Conservation (phyloP, 306 rosid genomes). For the Castanea sativa region DNA sequence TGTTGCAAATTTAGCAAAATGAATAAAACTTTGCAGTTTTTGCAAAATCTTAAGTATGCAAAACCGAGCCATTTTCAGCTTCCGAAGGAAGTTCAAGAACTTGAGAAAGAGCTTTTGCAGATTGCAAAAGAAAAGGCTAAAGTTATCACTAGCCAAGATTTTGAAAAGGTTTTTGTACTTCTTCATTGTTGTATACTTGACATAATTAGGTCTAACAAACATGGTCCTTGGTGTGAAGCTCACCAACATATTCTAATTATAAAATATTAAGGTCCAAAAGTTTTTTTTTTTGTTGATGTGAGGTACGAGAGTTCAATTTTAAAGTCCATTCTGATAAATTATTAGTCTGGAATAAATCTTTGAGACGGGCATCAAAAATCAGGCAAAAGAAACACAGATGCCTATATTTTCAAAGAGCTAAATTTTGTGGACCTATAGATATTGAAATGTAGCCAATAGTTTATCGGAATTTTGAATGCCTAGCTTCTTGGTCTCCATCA, state of each 20-base stretch:
- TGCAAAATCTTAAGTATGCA: conserved; percentile 8
- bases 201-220: neutral
- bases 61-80: conserved; percentile 39
- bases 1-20: neutral
- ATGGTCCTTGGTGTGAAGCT: no score
- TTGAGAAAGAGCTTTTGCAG: conserved; percentile 83
- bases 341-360: no score
- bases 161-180: conserved; percentile 62
- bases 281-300: no score
- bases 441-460: neutral
- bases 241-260: no score
- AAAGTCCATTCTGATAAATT: no score
- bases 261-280: neutral
- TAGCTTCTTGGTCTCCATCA: neutral
- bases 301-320: no score
- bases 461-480: neutral
- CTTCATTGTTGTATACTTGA: neutral
- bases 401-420: no score
- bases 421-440: no score
- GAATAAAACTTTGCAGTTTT: no score
- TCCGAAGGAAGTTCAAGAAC: conserved; percentile 84
- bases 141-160: conserved; percentile 89
- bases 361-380: no score
- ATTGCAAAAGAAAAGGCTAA: conserved; percentile 86
- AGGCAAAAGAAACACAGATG: no score